Evolutionary conservation across 2,329 filamentous ascomycete species (phyloP), one percentile per base, ranked within the genome.

Genomic region (Colletotrichum melonis): DNA sequence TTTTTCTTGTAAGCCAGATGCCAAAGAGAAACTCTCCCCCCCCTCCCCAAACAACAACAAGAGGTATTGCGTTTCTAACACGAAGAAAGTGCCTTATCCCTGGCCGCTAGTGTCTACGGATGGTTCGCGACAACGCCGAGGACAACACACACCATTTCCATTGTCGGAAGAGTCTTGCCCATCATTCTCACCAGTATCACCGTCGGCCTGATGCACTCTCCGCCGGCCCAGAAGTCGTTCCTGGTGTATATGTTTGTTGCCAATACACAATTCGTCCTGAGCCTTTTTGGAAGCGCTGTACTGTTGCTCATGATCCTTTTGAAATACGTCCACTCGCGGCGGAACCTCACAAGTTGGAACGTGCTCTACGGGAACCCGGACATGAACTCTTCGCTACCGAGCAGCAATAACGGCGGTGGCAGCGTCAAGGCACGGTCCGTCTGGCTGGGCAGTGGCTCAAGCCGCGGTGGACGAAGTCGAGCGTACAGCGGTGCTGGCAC

Each of bases 241-340:
- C 4, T 63, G 1, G 49, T 66, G 2, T 73, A 73, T 8, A 73
- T 73, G 71, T 5, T 73, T 26, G 11, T 73, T 26, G 71, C 71
- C 12, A 73, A 73, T 49, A 46, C 56, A 5, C 71, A 73, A 73
- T 73, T 71, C 30, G 71, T 73, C 11, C 71, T 73, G 6, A 71
- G 71, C n/a, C 71, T 73, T 0, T 9, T 73, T 1, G 70, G 79
- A 11, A 84, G 84, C 16, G 79, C 77, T 6, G 46, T 84, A 5
- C 76, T 85, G 4, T 79, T 86, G 16, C 56, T 84, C 5, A 78
- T 82, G 38, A 85, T 85, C 42, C 76, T 86, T 2, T 78, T 77
- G 56, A 83, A 81, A 77, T 86, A 87, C 65, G 74, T 87, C 16
- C 79, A 79, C 64, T 81, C 82, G 6, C 79, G 82, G 16, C 75